Evolutionary conservation across 257 asterid species (phyloP).

Genomic region (Jacaranda copaia): DNA sequence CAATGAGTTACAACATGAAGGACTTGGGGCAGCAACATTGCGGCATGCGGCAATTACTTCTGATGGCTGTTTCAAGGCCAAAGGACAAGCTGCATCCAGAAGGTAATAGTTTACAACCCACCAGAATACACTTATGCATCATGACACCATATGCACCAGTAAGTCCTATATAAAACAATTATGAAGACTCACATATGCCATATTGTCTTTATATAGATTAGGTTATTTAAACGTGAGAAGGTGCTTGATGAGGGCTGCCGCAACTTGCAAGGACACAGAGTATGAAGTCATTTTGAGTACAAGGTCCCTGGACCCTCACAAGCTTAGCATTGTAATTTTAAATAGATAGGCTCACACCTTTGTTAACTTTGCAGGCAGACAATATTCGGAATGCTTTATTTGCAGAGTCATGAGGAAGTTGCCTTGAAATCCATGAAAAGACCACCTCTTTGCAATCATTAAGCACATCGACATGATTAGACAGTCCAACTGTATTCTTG

Average conservation of each 20-base stretch:
- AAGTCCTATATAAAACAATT: neutral
- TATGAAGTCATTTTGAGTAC: neutral
- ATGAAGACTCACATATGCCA: neutral
- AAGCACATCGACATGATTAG: constrained; percentile 61
- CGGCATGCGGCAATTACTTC: constrained; percentile 87
- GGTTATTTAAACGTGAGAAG: neutral
- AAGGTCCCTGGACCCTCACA: neutral
- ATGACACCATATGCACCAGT: constrained; percentile 2
- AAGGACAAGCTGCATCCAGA: constrained; percentile 79
- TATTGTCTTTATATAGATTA: constrained; percentile 4
- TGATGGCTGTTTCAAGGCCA: constrained; percentile 76
- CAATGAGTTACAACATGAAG: constrained; percentile 90
- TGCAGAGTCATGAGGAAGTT: constrained; percentile 76
- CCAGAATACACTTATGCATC: constrained; percentile 2
- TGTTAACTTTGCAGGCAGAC: constrained; percentile 97
- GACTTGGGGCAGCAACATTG: constrained; percentile 77
- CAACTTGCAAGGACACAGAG: neutral
- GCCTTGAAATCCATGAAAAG: constrained; percentile 84
- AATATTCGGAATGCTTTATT: constrained; percentile 81
- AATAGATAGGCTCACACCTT: constrained; percentile 55
- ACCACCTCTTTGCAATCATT: constrained; percentile 94
- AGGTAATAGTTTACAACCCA: constrained; percentile 29
- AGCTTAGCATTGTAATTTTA: neutral
- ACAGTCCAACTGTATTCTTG: constrained; percentile 60
- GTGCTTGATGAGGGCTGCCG: neutral